Conservation (phyloP, 192 early-diverging fungal species). For the Allomyces macrogynus region DNA sequence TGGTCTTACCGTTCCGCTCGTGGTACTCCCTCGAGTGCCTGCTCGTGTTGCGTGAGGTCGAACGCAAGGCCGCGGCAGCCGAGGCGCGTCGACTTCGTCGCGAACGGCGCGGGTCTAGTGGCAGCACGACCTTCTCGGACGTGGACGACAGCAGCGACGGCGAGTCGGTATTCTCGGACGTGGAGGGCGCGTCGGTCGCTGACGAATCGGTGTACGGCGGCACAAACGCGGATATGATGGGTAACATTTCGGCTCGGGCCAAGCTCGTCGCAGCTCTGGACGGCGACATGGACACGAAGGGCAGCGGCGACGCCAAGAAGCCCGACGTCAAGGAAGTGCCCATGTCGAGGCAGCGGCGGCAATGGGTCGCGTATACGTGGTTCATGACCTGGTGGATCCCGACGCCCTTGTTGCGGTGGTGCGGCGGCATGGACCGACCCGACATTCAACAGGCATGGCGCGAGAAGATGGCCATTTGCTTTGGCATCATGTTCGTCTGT, state of each 20-base stretch:
- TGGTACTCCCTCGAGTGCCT: neutral
- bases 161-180: conserved; percentile 11
- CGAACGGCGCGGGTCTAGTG: too few relatives aligned
- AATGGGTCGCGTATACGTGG: neutral
- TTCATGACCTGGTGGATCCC: conserved; percentile 65
- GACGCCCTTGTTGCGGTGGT: conserved; percentile 22
- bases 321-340: too few relatives aligned
- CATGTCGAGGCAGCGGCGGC: neutral
- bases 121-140: neutral
- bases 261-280: too few relatives aligned
- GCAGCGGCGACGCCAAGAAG: too few relatives aligned
- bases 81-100: too few relatives aligned
- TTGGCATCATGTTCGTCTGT: conserved; percentile 62
- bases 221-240: too few relatives aligned
- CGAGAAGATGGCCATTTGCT: conserved; percentile 70
- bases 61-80: neutral
- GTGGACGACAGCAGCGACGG: conserved; percentile 32
- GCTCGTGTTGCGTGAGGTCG: neutral
- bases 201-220: too few relatives aligned
- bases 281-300: too few relatives aligned
- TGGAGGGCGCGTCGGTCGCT: too few relatives aligned
- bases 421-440: conserved; percentile 60
- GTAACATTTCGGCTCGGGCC: too few relatives aligned
- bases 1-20: neutral
- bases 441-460: conserved; percentile 91